phyloP scores from a whole-genome alignment of 371 early-diverging fungal genomes.

The Homolaphlyctis polyrhiza region DNA sequence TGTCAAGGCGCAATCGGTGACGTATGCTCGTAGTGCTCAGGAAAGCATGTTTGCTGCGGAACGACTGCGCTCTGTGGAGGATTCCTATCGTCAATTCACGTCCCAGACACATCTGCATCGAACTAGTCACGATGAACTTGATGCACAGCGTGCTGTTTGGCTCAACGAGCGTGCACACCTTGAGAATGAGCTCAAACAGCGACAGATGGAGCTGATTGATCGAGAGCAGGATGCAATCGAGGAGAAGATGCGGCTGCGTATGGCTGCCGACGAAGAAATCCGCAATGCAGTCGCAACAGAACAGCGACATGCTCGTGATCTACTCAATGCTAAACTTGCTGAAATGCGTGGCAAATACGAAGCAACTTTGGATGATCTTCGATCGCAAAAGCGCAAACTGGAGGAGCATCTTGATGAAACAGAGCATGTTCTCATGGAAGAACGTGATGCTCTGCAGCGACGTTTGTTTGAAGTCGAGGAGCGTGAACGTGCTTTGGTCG shows the following conservation, averaged over 20 bases:
- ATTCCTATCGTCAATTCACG: background rate
- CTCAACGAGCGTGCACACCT: slow-evolving; percentile 3
- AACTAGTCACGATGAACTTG: slow-evolving; percentile 4
- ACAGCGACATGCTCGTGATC: slow-evolving; percentile 5
- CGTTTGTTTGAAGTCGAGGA: slow-evolving; percentile 5
- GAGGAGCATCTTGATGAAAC: slow-evolving; percentile 7
- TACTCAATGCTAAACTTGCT: background rate
- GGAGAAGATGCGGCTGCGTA: background rate
- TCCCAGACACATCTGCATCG: background rate
- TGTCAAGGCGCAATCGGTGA: background rate
- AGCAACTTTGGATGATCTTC: slow-evolving; percentile 1
- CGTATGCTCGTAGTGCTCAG: background rate
- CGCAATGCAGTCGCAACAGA: slow-evolving; percentile 8
- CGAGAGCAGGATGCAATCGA: background rate
- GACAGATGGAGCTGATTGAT: slow-evolving; percentile 8
- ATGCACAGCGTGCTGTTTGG: background rate
- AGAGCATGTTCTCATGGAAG: slow-evolving; percentile 3
- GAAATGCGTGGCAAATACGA: slow-evolving; percentile 10
- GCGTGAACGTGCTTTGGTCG: background rate
- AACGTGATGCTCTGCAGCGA: slow-evolving; percentile 2
- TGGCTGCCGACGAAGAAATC: slow-evolving; percentile 6
- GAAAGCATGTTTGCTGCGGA: background rate
- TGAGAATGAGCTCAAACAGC: background rate
- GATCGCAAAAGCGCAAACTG: slow-evolving; percentile 3
- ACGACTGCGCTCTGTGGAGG: background rate